Evolutionary conservation across 257 asterid species (phyloP).

Genomic region (Paraleonurus japonicus): DNA sequence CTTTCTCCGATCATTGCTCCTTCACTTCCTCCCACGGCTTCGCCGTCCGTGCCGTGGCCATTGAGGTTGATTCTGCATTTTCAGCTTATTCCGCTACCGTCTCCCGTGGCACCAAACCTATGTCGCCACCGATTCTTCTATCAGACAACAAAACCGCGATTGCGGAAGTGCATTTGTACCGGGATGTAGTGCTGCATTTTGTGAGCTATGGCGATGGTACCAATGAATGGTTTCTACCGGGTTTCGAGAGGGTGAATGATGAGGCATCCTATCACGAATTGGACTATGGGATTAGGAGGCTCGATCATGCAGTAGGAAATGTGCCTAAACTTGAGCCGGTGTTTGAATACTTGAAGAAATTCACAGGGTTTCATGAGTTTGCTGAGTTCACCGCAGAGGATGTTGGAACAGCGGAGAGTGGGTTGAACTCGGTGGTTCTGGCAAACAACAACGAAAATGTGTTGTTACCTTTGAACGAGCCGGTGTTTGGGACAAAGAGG

Average conservation of each 20-base stretch:
- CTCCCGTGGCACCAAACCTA: slow-evolving; percentile 67
- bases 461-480: slow-evolving; percentile 78
- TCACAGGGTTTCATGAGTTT: slow-evolving; percentile 87
- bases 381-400: slow-evolving; percentile 88
- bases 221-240: slow-evolving; percentile 46
- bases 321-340: slow-evolving; percentile 64
- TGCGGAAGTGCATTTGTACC: slow-evolving; percentile 74
- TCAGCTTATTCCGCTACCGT: slow-evolving; percentile 55
- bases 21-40: slow-evolving; percentile 71
- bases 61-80: slow-evolving; percentile 58
- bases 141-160: slow-evolving; percentile 41
- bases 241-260: slow-evolving; percentile 49
- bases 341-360: slow-evolving; percentile 62
- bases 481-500: slow-evolving; percentile 80
- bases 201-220: slow-evolving; percentile 37
- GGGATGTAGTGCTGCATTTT: slow-evolving; percentile 69
- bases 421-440: slow-evolving; percentile 77
- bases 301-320: slow-evolving; percentile 91
- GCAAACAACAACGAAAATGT: slow-evolving; percentile 81
- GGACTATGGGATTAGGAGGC: slow-evolving; percentile 74
- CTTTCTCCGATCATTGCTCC: slow-evolving; percentile 40
- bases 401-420: slow-evolving; percentile 87
- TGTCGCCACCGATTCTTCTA: slow-evolving; percentile 44
- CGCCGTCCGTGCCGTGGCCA: slow-evolving; percentile 75
- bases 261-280: slow-evolving; percentile 41